Evolutionary conservation across 2,329 filamentous ascomycete genomes (phyloP), one percentile per base, ranked within the genome.

Genomic region (Blastomyces silverae): DNA sequence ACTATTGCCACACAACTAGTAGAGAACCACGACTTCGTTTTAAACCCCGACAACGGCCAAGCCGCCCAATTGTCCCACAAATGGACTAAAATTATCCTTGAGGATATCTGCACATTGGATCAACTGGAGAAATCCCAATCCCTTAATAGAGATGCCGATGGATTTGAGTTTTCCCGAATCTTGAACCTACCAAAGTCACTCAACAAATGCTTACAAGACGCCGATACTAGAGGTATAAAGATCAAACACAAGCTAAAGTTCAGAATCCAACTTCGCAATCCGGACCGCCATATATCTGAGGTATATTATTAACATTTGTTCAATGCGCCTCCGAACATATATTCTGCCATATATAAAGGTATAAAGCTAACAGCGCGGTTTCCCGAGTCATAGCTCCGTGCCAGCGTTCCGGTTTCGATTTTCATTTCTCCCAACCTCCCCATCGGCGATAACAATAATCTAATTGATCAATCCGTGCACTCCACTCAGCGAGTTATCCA

Each of bases 341-440:
- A 37, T 37, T 37, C 34, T 37, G 7, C 15, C 13, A 46, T 66
- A 64, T 48, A 8, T 20, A 25, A 25, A 46, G 61, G 61, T 64
- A 66, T 65, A 69, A 63, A 70, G 39, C 61, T 46, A 37, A 56
- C 64, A 62, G 64, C 20, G 74, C 67, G 31, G 48, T 64, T 28
- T 66, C 50, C 50, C n/a, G 66, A 44, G 61, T 62, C 46, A n/a
- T 69, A 90, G 87, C 85, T 97, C 62, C 89, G 93, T 62, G 93
- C 93, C 58, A 94, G 92, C 53, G 85, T 97, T 42, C 92, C 94
- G 1, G 85, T 97, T 20, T 91, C 91, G 64, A 88, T 99, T 50
- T 97, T 96, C 78, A 97, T 97, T 69, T 99, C 94, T 5, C 93
- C 94, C 0, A 94, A 94, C 73, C 87, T 96, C 71, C 89, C 91